Percentiles rank a stretch among this genome's conserved stretches.
phyloP scores from a whole-genome alignment of 371 early-diverging fungal genomes.

The Mortierella sp. region DNA sequence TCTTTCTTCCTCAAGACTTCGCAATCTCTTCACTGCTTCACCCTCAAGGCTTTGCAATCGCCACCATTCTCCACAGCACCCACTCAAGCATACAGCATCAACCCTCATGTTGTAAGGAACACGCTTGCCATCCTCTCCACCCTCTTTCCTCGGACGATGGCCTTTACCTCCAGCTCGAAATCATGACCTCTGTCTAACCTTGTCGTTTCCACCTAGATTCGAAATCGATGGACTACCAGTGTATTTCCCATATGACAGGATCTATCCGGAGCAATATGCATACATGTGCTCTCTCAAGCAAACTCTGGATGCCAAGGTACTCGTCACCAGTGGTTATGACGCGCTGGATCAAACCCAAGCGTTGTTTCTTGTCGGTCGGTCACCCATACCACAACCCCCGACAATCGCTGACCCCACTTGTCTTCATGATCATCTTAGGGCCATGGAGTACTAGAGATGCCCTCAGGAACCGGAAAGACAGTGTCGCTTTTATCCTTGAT shows the following conservation, averaged over 20 bases:
- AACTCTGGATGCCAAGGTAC: conserved; percentile 90
- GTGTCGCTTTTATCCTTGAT: conserved; percentile 96
- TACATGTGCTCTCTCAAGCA: conserved; percentile 98
- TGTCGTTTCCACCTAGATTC: conserved; percentile 64
- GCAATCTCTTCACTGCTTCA: no score
- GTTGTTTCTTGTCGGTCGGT: background rate
- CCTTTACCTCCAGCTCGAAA: no score
- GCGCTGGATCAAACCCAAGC: background rate
- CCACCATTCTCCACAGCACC: no score
- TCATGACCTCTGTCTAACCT: background rate
- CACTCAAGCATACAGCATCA: no score
- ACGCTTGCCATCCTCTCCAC: no score
- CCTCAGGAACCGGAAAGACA: conserved; percentile 99
- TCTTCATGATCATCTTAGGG: conserved; percentile 83
- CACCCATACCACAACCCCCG: no score
- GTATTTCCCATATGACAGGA: conserved; percentile 98
- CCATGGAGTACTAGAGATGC: conserved; percentile 99
- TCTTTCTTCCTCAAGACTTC: no score
- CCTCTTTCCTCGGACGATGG: no score
- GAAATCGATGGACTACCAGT: conserved; percentile 94
- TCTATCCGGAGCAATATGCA: conserved; percentile 99
- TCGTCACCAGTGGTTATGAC: background rate
- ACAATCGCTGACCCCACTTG: no score
- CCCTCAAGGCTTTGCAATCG: no score
- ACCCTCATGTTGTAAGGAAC: no score